phyloP scores from a whole-genome alignment of 73 alveolate species.

The Paramecium biaurelia region DNA sequence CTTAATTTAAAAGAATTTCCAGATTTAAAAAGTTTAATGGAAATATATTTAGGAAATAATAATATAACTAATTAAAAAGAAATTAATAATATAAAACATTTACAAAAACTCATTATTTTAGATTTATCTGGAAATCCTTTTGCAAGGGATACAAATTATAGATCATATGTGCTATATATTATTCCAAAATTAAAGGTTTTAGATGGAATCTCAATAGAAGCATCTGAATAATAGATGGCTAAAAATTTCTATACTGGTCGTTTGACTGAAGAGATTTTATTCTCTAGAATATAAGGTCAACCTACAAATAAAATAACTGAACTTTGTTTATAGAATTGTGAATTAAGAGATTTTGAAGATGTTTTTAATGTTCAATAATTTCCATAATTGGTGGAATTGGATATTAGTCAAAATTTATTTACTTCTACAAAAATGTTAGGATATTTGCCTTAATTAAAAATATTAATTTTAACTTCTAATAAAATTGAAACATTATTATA shows the following conservation, averaged over 20 bases:
- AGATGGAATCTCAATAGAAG: slow-evolving; percentile 82
- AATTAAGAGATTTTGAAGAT: slow-evolving; percentile 80
- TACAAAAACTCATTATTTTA: slow-evolving; percentile 80
- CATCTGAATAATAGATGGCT: slow-evolving; percentile 74
- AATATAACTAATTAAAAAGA: slow-evolving; percentile 76
- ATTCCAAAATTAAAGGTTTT: slow-evolving; percentile 81
- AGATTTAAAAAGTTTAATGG: slow-evolving; percentile 81
- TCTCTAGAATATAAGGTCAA: slow-evolving; percentile 70
- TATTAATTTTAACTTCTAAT: slow-evolving; percentile 65
- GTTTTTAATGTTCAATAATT: slow-evolving; percentile 75
- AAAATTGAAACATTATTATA: slow-evolving; percentile 76
- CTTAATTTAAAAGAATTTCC: slow-evolving; percentile 85
- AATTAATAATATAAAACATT: slow-evolving; percentile 67
- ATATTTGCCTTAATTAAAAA: slow-evolving; percentile 73
- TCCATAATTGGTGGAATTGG: slow-evolving; percentile 77
- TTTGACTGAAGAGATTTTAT: slow-evolving; percentile 84
- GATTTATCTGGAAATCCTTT: slow-evolving; percentile 82
- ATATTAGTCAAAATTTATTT: slow-evolving; percentile 72
- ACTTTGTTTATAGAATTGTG: slow-evolving; percentile 75
- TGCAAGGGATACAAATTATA: slow-evolving; percentile 72
- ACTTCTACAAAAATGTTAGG: slow-evolving; percentile 78
- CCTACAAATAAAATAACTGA: slow-evolving; percentile 69
- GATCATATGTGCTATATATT: slow-evolving; percentile 77
- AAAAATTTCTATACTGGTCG: slow-evolving; percentile 85
- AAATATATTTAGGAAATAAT: slow-evolving; percentile 94